A percentile compares a stretch with the other conserved stretches of the same genome.
Conservation (phyloP, 371 early-diverging fungal species). For the Mucor lusitanicus region DNA sequence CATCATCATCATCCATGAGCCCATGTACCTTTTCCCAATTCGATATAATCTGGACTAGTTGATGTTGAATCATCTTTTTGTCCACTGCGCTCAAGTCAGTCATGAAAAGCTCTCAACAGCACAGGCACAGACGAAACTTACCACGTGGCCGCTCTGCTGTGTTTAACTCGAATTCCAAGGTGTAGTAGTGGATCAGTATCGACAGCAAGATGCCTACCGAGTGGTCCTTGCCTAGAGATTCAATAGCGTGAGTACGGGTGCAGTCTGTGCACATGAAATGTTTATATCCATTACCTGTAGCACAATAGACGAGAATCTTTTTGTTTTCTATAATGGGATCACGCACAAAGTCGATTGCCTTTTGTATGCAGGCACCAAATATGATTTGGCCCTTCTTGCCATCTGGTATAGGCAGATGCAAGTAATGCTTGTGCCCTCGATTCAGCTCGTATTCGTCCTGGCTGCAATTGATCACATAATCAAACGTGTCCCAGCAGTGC, state of each 20-base stretch:
- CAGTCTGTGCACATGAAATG: neutral
- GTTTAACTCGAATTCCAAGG: conserved; percentile 34
- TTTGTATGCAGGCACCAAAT: conserved; percentile 56
- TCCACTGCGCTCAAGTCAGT: conserved; percentile 33
- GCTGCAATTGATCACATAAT: conserved; percentile 69
- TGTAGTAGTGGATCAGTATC: conserved; percentile 59
- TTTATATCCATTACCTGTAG: conserved; percentile 24
- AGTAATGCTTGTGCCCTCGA: conserved; percentile 32
- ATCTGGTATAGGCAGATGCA: conserved; percentile 69
- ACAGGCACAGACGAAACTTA: too few relatives aligned
- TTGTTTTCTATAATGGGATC: conserved; percentile 29
- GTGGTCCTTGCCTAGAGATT: conserved; percentile 56
- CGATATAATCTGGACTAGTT: conserved; percentile 68
- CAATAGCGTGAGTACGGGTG: neutral
- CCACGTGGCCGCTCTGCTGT: conserved; percentile 16
- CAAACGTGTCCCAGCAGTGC: conserved; percentile 60
- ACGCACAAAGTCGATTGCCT: conserved; percentile 52
- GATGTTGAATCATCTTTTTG: conserved; percentile 66
- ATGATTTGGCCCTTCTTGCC: conserved; percentile 72
- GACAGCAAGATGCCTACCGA: conserved; percentile 81
- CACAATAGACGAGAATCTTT: conserved; percentile 59
- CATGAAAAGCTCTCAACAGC: too few relatives aligned
- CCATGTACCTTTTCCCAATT: conserved; percentile 54
- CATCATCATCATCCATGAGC: neutral
- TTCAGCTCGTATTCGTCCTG: conserved; percentile 34